Evolutionary conservation across 2,329 filamentous ascomycete genomes (phyloP).

Genomic region (Magnaporthiopsis incrustans): DNA sequence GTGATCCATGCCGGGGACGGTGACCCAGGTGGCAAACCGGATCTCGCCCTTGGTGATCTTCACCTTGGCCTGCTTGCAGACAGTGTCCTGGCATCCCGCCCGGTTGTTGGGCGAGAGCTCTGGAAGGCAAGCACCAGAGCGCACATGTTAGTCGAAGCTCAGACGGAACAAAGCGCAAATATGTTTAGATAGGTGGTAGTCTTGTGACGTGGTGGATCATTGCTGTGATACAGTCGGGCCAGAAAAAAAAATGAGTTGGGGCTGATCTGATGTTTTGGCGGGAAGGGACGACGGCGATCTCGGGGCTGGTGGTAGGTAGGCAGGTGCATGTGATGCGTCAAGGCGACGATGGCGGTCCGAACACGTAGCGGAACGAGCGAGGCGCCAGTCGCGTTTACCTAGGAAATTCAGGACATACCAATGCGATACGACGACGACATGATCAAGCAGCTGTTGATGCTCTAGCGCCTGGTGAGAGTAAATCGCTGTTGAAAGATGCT

Average conservation of each 20-base stretch:
- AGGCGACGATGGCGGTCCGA: neutral
- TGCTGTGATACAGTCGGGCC: neutral
- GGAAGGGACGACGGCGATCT: neutral
- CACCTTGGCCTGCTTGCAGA: constrained; percentile 60
- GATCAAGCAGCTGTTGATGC: neutral
- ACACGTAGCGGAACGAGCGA: neutral
- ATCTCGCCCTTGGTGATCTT: constrained; percentile 78
- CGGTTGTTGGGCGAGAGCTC: constrained; percentile 65
- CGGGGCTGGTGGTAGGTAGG: too few species aligned
- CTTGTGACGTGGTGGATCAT: neutral
- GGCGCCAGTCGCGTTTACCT: too few species aligned
- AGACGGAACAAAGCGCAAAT: neutral
- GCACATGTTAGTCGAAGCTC: neutral
- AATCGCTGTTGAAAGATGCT: neutral
- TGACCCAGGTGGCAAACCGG: constrained; percentile 68
- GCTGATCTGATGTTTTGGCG: neutral
- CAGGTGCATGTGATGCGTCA: neutral
- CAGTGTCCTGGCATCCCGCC: constrained; percentile 63
- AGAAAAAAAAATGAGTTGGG: neutral
- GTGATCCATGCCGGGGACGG: constrained; percentile 41
- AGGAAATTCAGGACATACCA: constrained; percentile 18
- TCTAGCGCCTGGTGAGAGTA: neutral
- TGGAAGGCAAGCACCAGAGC: constrained; percentile 24
- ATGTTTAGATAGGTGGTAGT: too few species aligned
- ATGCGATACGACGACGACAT: constrained; percentile 18